phyloP scores from a whole-genome alignment of 225 moss, liverwort and hornwort genomes.

The Rhytidiadelphus loreus region DNA sequence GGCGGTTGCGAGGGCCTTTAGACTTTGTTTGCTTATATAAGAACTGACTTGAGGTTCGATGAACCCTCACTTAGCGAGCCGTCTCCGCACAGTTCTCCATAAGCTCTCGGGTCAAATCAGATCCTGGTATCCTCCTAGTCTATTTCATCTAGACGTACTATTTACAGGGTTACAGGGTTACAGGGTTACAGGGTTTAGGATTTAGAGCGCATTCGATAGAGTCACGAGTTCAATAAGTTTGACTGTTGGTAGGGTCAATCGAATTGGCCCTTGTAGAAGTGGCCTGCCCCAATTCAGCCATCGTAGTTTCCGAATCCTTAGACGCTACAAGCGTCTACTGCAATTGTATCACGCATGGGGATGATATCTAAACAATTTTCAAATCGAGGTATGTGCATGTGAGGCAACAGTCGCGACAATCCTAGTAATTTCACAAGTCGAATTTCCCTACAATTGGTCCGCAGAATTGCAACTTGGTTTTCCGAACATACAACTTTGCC shows the following conservation, averaged over 20 bases:
- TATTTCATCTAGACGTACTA: neutral
- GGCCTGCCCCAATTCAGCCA: neutral
- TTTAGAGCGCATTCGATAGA: neutral
- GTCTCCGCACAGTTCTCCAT: conserved; percentile 67
- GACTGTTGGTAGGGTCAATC: neutral
- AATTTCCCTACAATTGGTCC: neutral
- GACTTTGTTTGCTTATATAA: conserved; percentile 34
- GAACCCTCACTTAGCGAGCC: conserved; percentile 18
- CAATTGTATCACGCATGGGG: neutral
- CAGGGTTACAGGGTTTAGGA: neutral
- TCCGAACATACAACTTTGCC: neutral
- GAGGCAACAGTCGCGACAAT: neutral
- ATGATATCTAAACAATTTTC: neutral
- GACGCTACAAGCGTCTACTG: neutral
- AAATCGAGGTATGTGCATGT: neutral
- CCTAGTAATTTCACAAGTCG: neutral
- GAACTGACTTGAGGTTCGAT: conserved; percentile 43
- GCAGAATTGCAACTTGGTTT: neutral
- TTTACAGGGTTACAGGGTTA: neutral
- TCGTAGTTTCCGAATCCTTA: neutral
- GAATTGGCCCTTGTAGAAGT: neutral
- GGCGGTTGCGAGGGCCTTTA: conserved; percentile 43
- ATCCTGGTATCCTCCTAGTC: conserved; percentile 13
- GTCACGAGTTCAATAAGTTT: neutral
- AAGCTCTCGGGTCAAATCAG: conserved; percentile 55